A percentile compares a stretch with the other conserved stretches of the same genome.
These are phyloP conservation scores for Geotrichum reessii DNA, from an alignment of 1,139 yeast species.

Conservation along the genomic window DNA sequence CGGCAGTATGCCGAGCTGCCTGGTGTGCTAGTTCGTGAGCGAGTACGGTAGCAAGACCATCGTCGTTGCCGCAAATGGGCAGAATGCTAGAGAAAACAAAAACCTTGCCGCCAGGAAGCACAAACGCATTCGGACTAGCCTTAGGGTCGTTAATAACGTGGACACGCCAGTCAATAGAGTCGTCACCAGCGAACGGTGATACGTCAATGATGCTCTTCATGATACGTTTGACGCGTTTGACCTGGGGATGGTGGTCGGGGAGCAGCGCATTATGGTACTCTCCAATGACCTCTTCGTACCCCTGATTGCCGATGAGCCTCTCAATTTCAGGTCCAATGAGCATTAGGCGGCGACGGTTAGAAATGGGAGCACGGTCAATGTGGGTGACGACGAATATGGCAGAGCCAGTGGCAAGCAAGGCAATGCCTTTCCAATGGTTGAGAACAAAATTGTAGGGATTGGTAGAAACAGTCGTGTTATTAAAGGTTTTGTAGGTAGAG, in stretches of 20 bases:
- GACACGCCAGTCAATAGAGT: constrained; percentile 63
- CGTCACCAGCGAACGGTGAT: constrained; percentile 34
- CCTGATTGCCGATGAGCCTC: constrained; percentile 56
- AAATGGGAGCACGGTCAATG: constrained; percentile 76
- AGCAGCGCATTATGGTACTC: constrained; percentile 34
- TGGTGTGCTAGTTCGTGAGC: constrained; percentile 94
- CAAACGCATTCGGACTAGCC: constrained; percentile 90
- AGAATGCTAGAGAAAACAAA: constrained; percentile 79
- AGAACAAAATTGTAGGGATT: constrained; percentile 8
- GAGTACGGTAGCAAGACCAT: constrained; percentile 88
- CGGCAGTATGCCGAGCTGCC: constrained; percentile 86
- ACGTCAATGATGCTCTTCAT: constrained; percentile 55
- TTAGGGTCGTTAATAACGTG: constrained; percentile 69
- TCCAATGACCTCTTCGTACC: constrained; percentile 55
- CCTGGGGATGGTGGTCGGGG: constrained; percentile 40
- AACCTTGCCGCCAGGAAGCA: constrained; percentile 91
- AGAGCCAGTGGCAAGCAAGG: constrained; percentile 6
- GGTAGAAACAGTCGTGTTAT: constrained; percentile 5
- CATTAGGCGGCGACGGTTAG: constrained; percentile 66
- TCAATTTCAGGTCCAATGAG: constrained; percentile 70
- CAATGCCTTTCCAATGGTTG: constrained; percentile 17
- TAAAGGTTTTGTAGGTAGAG: constrained; percentile 17
- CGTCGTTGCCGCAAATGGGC: constrained; percentile 73
- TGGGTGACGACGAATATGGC: constrained; percentile 38
- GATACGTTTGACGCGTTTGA: constrained; percentile 50